These are phyloP conservation scores for Hericium rajendrae DNA, from an alignment of 768 basidiomycete species.

Conservation along the genomic window DNA sequence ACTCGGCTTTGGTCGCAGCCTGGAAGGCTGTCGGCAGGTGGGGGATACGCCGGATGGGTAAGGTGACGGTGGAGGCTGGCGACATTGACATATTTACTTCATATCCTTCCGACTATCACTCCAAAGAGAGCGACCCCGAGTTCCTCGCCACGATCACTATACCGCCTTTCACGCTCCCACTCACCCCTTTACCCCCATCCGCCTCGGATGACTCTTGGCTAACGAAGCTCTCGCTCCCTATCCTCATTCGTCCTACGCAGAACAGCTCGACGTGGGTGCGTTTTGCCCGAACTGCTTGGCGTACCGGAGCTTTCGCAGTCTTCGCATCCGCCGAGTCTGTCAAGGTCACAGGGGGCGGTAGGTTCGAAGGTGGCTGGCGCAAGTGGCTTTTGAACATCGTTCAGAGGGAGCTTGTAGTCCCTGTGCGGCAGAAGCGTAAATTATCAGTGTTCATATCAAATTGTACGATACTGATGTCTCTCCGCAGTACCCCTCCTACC, in stretches of 20 bases:
- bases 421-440: constrained; percentile 38
- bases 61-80: constrained; percentile 43
- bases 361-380: constrained; percentile 2
- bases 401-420: neutral
- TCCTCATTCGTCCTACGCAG: constrained; percentile 6
- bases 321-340: constrained; percentile 1
- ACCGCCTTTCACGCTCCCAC: constrained; percentile 42
- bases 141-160: constrained; percentile 39
- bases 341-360: constrained; percentile 1
- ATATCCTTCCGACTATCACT: too few relatives aligned
- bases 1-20: constrained; percentile 34
- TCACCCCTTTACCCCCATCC: constrained; percentile 8
- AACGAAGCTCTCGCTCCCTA: constrained; percentile 5
- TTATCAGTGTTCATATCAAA: too few relatives aligned
- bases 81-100: constrained; percentile 19
- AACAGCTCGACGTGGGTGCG: constrained; percentile 7
- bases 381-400: neutral
- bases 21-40: constrained; percentile 66
- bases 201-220: constrained; percentile 8
- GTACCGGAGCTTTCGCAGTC: neutral
- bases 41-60: constrained; percentile 47
- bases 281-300: constrained; percentile 10
- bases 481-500: constrained; percentile 51
- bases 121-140: constrained; percentile 23
- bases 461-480: neutral